phyloP scores from a whole-genome alignment of 2,329 filamentous ascomycete species.

The Pseudogymnoascus sp. region DNA sequence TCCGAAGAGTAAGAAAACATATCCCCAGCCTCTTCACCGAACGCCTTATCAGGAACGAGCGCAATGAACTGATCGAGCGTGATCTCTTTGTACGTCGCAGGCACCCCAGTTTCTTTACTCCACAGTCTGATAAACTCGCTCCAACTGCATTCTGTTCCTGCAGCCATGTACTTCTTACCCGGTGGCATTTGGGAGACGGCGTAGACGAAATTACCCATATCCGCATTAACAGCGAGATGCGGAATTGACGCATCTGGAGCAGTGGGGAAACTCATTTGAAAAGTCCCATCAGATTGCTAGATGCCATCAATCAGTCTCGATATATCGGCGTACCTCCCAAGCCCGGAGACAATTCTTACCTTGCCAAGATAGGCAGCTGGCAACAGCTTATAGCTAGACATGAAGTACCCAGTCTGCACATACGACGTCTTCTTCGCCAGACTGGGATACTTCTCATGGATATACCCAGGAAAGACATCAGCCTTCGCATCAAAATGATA shows the following conservation, averaged over 20 bases:
- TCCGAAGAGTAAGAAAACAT: conserved; percentile 43
- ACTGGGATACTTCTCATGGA: conserved; percentile 35
- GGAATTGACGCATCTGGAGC: conserved; percentile 33
- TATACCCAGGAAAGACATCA: conserved; percentile 39
- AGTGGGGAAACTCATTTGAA: conserved; percentile 43
- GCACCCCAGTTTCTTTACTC: conserved; percentile 31
- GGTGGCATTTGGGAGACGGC: conserved; percentile 44
- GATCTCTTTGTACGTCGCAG: conserved; percentile 35
- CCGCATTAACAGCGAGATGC: conserved; percentile 40
- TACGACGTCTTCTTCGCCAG: conserved; percentile 43
- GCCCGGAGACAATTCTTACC: conserved; percentile 26
- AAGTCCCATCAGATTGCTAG: conserved; percentile 35
- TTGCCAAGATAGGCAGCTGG: conserved; percentile 41
- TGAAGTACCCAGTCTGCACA: conserved; percentile 39
- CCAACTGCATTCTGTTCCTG: conserved; percentile 40
- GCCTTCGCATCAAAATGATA: conserved; percentile 50
- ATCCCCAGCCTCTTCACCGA: conserved; percentile 37
- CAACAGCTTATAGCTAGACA: conserved; percentile 40
- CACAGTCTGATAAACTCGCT: conserved; percentile 39
- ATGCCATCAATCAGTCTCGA: background rate
- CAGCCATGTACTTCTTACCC: conserved; percentile 43
- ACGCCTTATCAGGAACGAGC: conserved; percentile 32
- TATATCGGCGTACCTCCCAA: background rate
- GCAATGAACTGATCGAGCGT: conserved; percentile 36
- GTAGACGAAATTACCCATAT: conserved; percentile 42